These are phyloP conservation scores for Wallacemonas sp. DNA, from an alignment of 208 protist genomes.

Conservation along the genomic window DNA sequence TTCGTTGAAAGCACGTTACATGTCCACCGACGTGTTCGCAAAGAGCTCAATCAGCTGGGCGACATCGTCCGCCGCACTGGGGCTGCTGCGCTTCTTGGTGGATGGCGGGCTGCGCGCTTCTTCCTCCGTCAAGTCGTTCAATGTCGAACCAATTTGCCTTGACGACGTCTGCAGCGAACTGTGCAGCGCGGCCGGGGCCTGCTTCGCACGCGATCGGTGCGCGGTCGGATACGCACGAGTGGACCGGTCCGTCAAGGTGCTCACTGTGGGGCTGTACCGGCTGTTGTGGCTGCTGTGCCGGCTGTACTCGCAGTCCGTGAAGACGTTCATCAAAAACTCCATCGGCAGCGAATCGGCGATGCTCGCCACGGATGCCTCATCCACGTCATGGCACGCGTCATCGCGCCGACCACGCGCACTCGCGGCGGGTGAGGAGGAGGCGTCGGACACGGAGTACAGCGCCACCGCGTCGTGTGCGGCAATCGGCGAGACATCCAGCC, in stretches of 20 bases:
- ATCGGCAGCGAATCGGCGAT: conserved; percentile 23
- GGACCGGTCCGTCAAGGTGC: background rate
- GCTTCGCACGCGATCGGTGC: background rate
- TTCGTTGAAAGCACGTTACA: too few species aligned
- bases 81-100: background rate
- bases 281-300: background rate
- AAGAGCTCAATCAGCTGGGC: conserved; percentile 33
- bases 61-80: conserved; percentile 25
- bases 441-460: too few species aligned
- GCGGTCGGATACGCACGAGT: background rate
- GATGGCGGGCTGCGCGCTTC: background rate
- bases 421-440: conserved; percentile 8
- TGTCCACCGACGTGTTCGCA: background rate
- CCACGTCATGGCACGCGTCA: too few species aligned
- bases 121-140: conserved; percentile 3
- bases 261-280: background rate
- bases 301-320: conserved; percentile 17
- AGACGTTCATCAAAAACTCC: conserved; percentile 35
- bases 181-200: background rate
- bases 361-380: background rate
- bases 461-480: too few species aligned
- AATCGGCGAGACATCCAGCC: too few species aligned
- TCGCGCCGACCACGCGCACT: too few species aligned
- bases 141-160: background rate
- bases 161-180: background rate